Evolutionary conservation across 345 rosid species (phyloP), one percentile per base, ranked within the genome.

Genomic region (Eucalyptus decipiens): DNA sequence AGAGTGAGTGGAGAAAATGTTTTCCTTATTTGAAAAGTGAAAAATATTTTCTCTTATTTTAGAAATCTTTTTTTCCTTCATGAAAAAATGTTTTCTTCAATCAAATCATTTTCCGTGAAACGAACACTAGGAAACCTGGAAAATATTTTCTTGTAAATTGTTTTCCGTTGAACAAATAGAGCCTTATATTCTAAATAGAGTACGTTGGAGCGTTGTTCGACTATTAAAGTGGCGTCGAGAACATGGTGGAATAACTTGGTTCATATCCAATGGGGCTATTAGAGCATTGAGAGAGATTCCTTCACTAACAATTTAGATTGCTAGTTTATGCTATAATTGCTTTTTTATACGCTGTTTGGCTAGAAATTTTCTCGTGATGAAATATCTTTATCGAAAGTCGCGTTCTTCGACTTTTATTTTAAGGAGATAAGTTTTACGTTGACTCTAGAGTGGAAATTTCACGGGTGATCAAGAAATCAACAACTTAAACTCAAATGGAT

Each of bases 121-220:
- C 0, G 5, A 52, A 52, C 0, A 0, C 0, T 7, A 1, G 2
- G 19, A 52, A 52, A 19, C 5, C 0, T 52, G 0, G 8, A 52
- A 52, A 52, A 19, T 2, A 52, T 18, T 52, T 52, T 52, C 56
- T 18, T 19, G 9, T 52, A 52, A 1, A 52, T 52, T 52, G 5
- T 52, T 52, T 52, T 52, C 24, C 58, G 19, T 52, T 19, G 5
- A 0, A 52, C 5, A 5, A 52, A 52, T 1, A 1, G 5, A 52
- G 58, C 58, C 67, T 7, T 62, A 62, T n/a, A 62, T 62, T 62
- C 72, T 30, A 30, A 62, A 62, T 13, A 8, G 34, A 37, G 72
- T 13, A 12, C 0, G 18, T 30, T 30, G 72, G 30, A 62, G 19
- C 37, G 0, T 62, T 0, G 18, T 62, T 62, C 9, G 19, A n/a